A percentile compares a stretch with the other conserved stretches of the same genome.
Conservation (phyloP, 345 rosid genomes). For the rapeseed (Brassica napus) region DNA sequence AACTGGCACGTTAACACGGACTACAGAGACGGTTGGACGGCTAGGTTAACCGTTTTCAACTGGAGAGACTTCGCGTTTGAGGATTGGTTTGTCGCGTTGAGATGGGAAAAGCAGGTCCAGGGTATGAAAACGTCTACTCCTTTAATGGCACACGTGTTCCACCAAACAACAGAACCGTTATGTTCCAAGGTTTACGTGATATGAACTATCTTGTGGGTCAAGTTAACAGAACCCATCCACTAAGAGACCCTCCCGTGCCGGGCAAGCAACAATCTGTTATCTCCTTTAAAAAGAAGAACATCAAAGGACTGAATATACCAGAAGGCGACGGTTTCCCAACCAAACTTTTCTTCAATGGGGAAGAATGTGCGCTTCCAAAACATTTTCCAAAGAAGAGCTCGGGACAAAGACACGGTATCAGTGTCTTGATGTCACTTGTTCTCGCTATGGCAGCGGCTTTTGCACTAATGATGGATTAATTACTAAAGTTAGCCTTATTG, state of each 20-base stretch:
- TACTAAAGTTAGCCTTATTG: constrained; percentile 23
- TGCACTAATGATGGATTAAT: constrained; percentile 43
- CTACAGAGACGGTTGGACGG: constrained; percentile 74
- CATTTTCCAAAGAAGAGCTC: constrained; percentile 51
- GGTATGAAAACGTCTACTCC: constrained; percentile 74
- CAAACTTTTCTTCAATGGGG: constrained; percentile 78
- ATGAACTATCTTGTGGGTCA: constrained; percentile 67
- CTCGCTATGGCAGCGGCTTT: constrained; percentile 39
- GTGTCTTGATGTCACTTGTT: constrained; percentile 34
- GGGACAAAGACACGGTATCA: constrained; percentile 36
- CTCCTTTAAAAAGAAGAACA: constrained; percentile 64
- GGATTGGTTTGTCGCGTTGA: constrained; percentile 79
- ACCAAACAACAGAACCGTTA: constrained; percentile 50
- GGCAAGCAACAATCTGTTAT: constrained; percentile 94
- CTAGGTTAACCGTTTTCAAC: constrained; percentile 78
- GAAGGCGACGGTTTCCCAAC: constrained; percentile 80
- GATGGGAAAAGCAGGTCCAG: constrained; percentile 58
- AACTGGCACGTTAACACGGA: constrained; percentile 88
- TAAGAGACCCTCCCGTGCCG: constrained; percentile 56
- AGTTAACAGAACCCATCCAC: constrained; percentile 53
- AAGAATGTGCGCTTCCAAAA: constrained; percentile 84
- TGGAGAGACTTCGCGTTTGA: constrained; percentile 61
- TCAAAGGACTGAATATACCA: constrained; percentile 47
- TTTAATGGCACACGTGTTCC: constrained; percentile 71
- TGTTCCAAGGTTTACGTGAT: constrained; percentile 70